Evolutionary conservation across 1,284 basidiomycete genomes (phyloP).

Genomic region (Irpex sp.): DNA sequence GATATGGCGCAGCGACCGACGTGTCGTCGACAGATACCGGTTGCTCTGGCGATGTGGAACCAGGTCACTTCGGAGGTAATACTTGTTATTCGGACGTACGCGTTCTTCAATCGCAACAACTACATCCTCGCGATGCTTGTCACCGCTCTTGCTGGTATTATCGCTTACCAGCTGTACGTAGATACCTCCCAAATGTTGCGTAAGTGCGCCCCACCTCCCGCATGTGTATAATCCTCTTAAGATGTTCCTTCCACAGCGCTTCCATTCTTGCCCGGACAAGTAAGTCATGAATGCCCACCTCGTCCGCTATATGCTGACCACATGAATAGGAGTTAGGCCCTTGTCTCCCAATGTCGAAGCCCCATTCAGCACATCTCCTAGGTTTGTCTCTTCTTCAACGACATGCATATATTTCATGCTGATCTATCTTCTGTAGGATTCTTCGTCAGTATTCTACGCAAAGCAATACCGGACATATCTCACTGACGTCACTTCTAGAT

Average conservation of each 20-base stretch:
- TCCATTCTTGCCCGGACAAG: conserved; percentile 48
- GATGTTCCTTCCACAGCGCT: conserved; percentile 42
- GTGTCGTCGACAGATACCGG: conserved; percentile 51
- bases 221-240: not conserved
- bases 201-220: conserved; percentile 31
- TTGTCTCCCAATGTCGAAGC: conserved; percentile 73
- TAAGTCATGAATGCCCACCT: not conserved
- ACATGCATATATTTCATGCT: not conserved
- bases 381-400: not conserved
- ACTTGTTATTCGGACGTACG: conserved; percentile 76
- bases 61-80: conserved; percentile 79
- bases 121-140: conserved; percentile 61
- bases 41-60: conserved; percentile 79
- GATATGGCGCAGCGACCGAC: not conserved
- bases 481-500: conserved; percentile 39
- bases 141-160: conserved; percentile 60
- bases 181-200: conserved; percentile 71
- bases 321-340: conserved; percentile 45
- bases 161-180: conserved; percentile 77
- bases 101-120: conserved; percentile 75
- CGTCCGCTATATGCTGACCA: not conserved
- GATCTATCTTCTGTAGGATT: conserved; percentile 42
- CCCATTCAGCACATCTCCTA: conserved; percentile 67
- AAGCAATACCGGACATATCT: not conserved
- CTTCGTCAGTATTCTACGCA: conserved; percentile 50